Evolutionary conservation across 1,284 basidiomycete species (phyloP), one percentile per base, ranked within the genome.

Genomic region (Cutaneotrichosporon spelunceum): DNA sequence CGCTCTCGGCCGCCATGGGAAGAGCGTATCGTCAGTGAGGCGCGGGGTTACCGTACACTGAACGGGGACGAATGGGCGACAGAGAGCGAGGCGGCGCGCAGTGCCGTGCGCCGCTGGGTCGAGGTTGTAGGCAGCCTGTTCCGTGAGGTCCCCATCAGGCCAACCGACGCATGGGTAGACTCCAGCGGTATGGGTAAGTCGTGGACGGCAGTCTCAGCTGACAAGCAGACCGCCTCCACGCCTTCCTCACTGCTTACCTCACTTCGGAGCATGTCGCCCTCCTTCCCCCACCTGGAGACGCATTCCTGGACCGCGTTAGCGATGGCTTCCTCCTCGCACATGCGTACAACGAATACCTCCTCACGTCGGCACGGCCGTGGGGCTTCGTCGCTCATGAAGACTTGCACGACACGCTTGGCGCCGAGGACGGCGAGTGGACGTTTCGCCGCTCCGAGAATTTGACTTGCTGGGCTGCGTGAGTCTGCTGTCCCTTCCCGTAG

Each of bases 141-240:
- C 45, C 63, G 53, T 39, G 59, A 53, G 53, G 50, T 26, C 27
- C 67, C 56, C 53, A 54, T 57, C 54, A 27, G 21, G 1, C 55
- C 58, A 1, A 27, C 55, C 11, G 70, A 68, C 33, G 59, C 52
- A 7, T 74, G 74, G 74, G 65, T 65, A 13, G 62, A 53, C 2
- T 81, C 79, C 8, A 48, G 29, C 19, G 86, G 90, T 74, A 81
- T 91, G 11, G 69, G 72, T 77, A 47, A 65, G 73, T 55, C 7
- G n/a, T n/a, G n/a, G n/a, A n/a, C 50, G 14, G 3, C 10, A 34
- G 24, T 6, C 4, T 11, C 14, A 21, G 33, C 48, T 59, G 53
- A 50, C 55, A 26, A 7, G n/a, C 63, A 74, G 75, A 71, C 39
- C 75, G 74, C 13, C 48, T 74, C 11, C 68, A 70, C 48, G 68